These are phyloP conservation scores for Pseudogymnoascus sp. DNA, from an alignment of 2,329 filamentous ascomycete species.

Conservation along the genomic window DNA sequence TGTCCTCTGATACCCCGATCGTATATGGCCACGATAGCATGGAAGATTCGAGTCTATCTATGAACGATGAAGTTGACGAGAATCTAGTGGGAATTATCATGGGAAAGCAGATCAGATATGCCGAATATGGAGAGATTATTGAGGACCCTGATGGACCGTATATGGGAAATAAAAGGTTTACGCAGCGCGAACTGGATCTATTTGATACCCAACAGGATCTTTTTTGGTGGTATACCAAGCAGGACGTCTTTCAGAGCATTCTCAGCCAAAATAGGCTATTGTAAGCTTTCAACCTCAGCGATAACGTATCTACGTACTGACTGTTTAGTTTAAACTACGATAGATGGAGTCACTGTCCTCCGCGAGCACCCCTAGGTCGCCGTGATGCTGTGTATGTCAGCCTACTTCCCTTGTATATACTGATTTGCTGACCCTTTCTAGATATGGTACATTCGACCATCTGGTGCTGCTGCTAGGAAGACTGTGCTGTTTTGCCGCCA, in stretches of 20 bases:
- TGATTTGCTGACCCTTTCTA: slow-evolving; percentile 30
- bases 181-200: slow-evolving; percentile 60
- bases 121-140: slow-evolving; percentile 47
- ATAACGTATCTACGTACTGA: not conserved
- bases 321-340: slow-evolving; percentile 56
- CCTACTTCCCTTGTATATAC: not conserved
- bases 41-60: slow-evolving; percentile 22
- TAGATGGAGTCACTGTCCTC: slow-evolving; percentile 80
- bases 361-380: slow-evolving; percentile 71
- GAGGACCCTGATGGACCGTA: slow-evolving; percentile 19
- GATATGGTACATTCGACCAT: slow-evolving; percentile 87
- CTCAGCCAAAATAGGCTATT: slow-evolving; percentile 79
- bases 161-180: slow-evolving; percentile 20
- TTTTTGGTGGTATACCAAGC: slow-evolving; percentile 94
- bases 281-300: slow-evolving; percentile 48
- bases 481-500: slow-evolving; percentile 69
- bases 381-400: slow-evolving; percentile 61
- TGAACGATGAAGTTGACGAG: slow-evolving; percentile 44
- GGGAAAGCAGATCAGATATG: slow-evolving; percentile 52
- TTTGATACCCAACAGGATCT: slow-evolving; percentile 80
- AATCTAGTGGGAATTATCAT: slow-evolving; percentile 51
- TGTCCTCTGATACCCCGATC: not conserved
- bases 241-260: slow-evolving; percentile 87
- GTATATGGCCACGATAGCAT: slow-evolving; percentile 14
- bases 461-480: slow-evolving; percentile 75